These are phyloP conservation scores for Russula dissimulans DNA, from an alignment of 768 basidiomycete genomes.

Conservation along the genomic window DNA sequence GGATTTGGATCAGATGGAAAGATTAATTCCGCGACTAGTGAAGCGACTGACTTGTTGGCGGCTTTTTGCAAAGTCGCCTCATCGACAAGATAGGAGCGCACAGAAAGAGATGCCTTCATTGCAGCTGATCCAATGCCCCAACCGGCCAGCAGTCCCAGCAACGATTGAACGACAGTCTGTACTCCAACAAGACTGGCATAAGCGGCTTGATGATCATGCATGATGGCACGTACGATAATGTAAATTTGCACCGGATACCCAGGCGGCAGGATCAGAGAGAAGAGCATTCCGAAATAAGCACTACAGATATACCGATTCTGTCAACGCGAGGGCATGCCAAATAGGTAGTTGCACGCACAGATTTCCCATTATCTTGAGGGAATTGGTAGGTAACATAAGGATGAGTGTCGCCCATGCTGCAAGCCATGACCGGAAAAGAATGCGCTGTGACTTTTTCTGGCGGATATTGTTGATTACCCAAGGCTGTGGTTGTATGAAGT, in stretches of 20 bases:
- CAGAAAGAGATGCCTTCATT: conserved; percentile 41
- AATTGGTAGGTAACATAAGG: conserved; percentile 32
- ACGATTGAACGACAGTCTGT: conserved; percentile 3
- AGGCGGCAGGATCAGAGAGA: conserved; percentile 9
- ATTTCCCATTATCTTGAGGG: conserved; percentile 31
- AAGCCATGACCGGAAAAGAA: conserved; percentile 34
- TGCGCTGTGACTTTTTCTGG: conserved; percentile 29
- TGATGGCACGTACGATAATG: not conserved
- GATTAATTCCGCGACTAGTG: not conserved
- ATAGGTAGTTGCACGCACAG: conserved; percentile 28
- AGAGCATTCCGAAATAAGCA: conserved; percentile 5
- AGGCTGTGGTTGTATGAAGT: conserved; percentile 17
- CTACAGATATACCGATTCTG: not conserved
- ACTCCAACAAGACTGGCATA: not conserved
- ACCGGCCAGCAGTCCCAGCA: conserved; percentile 38
- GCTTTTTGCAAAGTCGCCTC: conserved; percentile 24
- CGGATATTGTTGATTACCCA: conserved; percentile 33
- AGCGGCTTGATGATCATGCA: conserved; percentile 32
- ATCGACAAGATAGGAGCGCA: conserved; percentile 28
- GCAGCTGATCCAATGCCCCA: conserved; percentile 49
- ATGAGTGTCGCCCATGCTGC: conserved; percentile 32
- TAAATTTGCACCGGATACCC: conserved; percentile 12
- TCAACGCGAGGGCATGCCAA: not conserved
- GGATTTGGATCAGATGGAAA: not conserved
- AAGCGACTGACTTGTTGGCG: conserved; percentile 6